A percentile compares a stretch with the other conserved stretches of the same genome.
phyloP scores from a whole-genome alignment of 805 yeast genomes.

The Scheffersomyces coipomensis region DNA sequence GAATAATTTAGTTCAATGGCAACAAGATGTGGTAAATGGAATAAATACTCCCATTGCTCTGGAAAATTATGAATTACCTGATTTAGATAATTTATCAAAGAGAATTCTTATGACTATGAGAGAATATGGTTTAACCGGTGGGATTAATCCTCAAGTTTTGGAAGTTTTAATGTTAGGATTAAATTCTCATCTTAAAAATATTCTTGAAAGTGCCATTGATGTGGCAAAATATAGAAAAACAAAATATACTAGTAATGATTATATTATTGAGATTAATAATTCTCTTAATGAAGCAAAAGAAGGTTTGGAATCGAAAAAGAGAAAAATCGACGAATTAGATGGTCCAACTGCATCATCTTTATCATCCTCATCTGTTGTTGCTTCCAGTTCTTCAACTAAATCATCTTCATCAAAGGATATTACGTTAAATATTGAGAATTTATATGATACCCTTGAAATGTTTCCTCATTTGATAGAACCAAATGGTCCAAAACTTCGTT shows the following conservation, averaged over 20 bases:
- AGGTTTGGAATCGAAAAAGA: neutral
- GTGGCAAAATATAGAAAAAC: slow-evolving; percentile 60
- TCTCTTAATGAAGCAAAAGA: neutral
- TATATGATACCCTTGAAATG: slow-evolving; percentile 60
- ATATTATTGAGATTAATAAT: slow-evolving; percentile 12
- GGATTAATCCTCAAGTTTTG: slow-evolving; percentile 72
- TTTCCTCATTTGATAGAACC: slow-evolving; percentile 71
- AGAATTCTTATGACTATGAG: slow-evolving; percentile 80
- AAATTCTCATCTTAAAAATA: slow-evolving; percentile 72
- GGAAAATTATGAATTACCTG: slow-evolving; percentile 82
- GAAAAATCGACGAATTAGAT: neutral
- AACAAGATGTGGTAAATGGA: slow-evolving; percentile 87
- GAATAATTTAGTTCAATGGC: slow-evolving; percentile 72
- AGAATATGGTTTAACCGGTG: slow-evolving; percentile 86
- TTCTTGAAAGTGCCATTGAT: slow-evolving; percentile 74
- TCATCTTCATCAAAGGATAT: slow-evolving; percentile 16
- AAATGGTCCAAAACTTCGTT: slow-evolving; percentile 54
- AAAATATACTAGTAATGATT: slow-evolving; percentile 39
- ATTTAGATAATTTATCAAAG: slow-evolving; percentile 61
- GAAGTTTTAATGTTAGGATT: slow-evolving; percentile 78
- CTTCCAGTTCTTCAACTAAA: slow-evolving; percentile 2
- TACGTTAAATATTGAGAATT: slow-evolving; percentile 62
- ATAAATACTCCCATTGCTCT: slow-evolving; percentile 77
- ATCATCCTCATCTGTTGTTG: slow-evolving; percentile 6
- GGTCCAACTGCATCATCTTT: slow-evolving; percentile 7